Conservation (phyloP, 2,329 filamentous ascomycete genomes). For the Calonectria ilicicola region DNA sequence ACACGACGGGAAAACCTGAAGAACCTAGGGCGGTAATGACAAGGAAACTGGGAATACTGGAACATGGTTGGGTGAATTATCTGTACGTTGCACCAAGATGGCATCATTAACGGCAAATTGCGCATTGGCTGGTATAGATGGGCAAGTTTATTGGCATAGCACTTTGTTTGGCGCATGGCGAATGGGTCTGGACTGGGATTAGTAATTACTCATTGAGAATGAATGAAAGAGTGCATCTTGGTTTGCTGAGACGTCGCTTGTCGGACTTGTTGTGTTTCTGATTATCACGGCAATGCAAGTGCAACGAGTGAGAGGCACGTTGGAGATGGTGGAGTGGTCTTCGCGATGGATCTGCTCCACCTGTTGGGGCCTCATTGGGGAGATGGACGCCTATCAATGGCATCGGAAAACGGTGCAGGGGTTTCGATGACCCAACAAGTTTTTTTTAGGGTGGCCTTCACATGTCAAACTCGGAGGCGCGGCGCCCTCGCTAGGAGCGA, state of each 20-base stretch:
- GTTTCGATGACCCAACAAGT: conserved; percentile 33
- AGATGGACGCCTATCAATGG: conserved; percentile 31
- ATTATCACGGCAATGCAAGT: background rate
- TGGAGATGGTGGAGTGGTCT: conserved; percentile 21
- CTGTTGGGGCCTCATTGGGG: conserved; percentile 30
- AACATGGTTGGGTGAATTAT: conserved; percentile 27
- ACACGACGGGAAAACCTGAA: conserved; percentile 26
- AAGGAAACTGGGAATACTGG: conserved; percentile 21
- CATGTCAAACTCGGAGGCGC: conserved; percentile 35
- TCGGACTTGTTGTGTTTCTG: background rate
- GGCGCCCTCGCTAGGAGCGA: conserved; percentile 19
- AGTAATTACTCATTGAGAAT: conserved; percentile 1
- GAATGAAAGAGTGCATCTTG: conserved; percentile 16
- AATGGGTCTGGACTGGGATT: conserved; percentile 17
- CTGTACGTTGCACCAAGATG: conserved; percentile 27
- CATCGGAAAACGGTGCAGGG: conserved; percentile 11
- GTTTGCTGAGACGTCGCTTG: background rate
- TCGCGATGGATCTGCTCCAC: conserved; percentile 27
- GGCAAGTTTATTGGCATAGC: conserved; percentile 16
- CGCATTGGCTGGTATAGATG: conserved; percentile 31
- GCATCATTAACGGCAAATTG: conserved; percentile 35
- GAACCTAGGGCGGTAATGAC: conserved; percentile 22
- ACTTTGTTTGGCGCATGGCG: conserved; percentile 39
- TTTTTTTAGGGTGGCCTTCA: conserved; percentile 33
- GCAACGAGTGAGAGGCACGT: conserved; percentile 1